phyloP scores from a whole-genome alignment of 225 moss, liverwort and hornwort species.

The Sphagnum tenellum region DNA sequence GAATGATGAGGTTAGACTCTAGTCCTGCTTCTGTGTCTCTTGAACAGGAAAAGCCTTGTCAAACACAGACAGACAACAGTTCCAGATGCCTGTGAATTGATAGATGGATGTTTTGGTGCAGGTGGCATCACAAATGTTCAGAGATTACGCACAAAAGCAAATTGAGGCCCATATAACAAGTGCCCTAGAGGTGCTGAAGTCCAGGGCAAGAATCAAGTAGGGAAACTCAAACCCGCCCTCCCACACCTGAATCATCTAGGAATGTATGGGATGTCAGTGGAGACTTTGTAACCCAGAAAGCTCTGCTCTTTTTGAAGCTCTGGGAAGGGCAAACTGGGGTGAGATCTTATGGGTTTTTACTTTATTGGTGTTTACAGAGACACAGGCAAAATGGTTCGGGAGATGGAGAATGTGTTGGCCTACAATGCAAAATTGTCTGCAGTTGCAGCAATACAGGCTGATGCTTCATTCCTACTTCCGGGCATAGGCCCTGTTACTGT shows the following conservation, averaged over 20 bases:
- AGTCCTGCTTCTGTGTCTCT: neutral
- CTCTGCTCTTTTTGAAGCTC: too few relatives aligned
- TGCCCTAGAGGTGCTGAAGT: slow-evolving; percentile 74
- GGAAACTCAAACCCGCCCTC: slow-evolving; percentile 4
- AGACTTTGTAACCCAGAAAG: neutral
- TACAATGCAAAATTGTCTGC: slow-evolving; percentile 60
- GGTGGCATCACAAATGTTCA: slow-evolving; percentile 73
- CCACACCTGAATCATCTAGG: neutral
- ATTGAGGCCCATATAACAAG: slow-evolving; percentile 62
- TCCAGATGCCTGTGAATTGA: too few relatives aligned
- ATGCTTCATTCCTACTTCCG: slow-evolving; percentile 51
- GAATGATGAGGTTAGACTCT: slow-evolving; percentile 56
- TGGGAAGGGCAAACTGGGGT: too few relatives aligned
- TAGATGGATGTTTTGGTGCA: slow-evolving; percentile 8
- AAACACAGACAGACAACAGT: neutral
- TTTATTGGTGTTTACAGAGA: slow-evolving; percentile 35
- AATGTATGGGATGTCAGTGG: neutral
- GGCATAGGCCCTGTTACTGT: slow-evolving; percentile 84
- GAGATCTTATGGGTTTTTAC: too few relatives aligned
- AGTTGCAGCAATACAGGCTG: slow-evolving; percentile 44
- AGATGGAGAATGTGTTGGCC: slow-evolving; percentile 52
- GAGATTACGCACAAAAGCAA: slow-evolving; percentile 66
- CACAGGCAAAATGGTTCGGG: slow-evolving; percentile 51
- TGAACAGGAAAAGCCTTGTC: neutral
- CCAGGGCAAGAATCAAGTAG: slow-evolving; percentile 80